phyloP scores from a whole-genome alignment of 2,329 filamentous ascomycete genomes.

The Aspergillus tanneri region DNA sequence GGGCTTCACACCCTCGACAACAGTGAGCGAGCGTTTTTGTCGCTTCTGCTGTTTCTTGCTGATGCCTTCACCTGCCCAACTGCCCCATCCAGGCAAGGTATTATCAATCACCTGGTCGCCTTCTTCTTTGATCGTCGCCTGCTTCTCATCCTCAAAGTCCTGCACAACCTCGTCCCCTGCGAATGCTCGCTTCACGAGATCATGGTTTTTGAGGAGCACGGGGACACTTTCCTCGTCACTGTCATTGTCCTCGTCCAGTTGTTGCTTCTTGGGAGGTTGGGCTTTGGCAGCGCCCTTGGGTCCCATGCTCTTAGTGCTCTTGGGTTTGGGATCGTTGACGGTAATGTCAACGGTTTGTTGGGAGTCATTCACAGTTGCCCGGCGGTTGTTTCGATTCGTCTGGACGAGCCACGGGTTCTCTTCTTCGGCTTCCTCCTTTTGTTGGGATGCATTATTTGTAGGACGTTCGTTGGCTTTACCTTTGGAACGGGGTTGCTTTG shows the following conservation, averaged over 20 bases:
- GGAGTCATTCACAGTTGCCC: conserved; percentile 25
- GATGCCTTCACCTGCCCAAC: conserved; percentile 82
- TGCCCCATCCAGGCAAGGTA: conserved; percentile 91
- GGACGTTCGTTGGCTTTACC: conserved; percentile 22
- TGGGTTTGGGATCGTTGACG: conserved; percentile 25
- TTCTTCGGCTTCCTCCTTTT: conserved; percentile 23
- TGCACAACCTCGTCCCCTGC: conserved; percentile 80
- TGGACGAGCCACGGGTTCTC: conserved; percentile 42
- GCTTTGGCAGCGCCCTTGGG: conserved; percentile 21
- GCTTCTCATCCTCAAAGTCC: conserved; percentile 80
- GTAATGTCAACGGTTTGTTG: conserved; percentile 36
- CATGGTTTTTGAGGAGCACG: conserved; percentile 53
- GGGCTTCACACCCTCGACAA: conserved; percentile 67
- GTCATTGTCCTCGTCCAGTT: conserved; percentile 45
- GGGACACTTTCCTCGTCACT: conserved; percentile 44
- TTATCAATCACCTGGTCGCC: conserved; percentile 79
- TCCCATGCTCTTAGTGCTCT: conserved; percentile 12
- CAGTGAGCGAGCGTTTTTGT: conserved; percentile 53
- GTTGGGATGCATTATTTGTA: conserved; percentile 15
- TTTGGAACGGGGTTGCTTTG: conserved; percentile 12
- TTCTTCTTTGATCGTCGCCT: conserved; percentile 67
- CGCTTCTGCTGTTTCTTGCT: conserved; percentile 65
- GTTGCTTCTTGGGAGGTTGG: conserved; percentile 22
- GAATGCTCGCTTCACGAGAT: conserved; percentile 79
- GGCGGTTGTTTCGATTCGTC: conserved; percentile 36